Conservation (phyloP, 768 basidiomycete genomes). For the Pholiota microspora region DNA sequence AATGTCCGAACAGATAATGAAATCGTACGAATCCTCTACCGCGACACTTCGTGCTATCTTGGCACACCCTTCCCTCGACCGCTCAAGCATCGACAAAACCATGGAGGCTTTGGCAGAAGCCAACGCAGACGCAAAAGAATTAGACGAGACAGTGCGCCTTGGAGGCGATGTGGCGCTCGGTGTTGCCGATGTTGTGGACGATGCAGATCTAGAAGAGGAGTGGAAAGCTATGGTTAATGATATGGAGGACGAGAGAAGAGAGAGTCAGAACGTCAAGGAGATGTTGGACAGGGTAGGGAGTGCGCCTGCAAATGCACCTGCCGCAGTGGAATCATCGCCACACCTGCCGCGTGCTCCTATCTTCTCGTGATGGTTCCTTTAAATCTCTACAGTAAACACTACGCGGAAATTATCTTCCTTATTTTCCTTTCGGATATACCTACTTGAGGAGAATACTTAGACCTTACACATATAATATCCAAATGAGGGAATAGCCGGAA, state of each 20-base stretch:
- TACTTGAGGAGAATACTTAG: no score
- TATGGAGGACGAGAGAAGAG: constrained; percentile 19
- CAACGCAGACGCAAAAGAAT: constrained; percentile 76
- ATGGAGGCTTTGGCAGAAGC: constrained; percentile 87
- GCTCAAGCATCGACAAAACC: constrained; percentile 79
- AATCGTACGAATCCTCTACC: constrained; percentile 81
- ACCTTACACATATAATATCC: no score
- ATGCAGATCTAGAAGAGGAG: constrained; percentile 61
- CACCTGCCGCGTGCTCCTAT: neutral
- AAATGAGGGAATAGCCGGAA: no score
- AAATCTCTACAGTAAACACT: neutral
- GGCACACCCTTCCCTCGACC: constrained; percentile 74
- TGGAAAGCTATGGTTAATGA: constrained; percentile 49
- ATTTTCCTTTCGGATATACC: neutral
- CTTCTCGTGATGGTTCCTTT: neutral
- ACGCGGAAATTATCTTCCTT: neutral
- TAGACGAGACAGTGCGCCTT: constrained; percentile 73
- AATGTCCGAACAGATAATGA: constrained; percentile 70
- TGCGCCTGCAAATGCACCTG: constrained; percentile 1
- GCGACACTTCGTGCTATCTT: constrained; percentile 74
- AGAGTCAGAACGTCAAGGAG: constrained; percentile 6
- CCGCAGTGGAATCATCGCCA: neutral
- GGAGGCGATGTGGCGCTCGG: constrained; percentile 63
- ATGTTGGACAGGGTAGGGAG: constrained; percentile 7
- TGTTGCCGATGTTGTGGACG: constrained; percentile 46